Evolutionary conservation across 805 yeast species (phyloP).

Genomic region (Candida corydali): DNA sequence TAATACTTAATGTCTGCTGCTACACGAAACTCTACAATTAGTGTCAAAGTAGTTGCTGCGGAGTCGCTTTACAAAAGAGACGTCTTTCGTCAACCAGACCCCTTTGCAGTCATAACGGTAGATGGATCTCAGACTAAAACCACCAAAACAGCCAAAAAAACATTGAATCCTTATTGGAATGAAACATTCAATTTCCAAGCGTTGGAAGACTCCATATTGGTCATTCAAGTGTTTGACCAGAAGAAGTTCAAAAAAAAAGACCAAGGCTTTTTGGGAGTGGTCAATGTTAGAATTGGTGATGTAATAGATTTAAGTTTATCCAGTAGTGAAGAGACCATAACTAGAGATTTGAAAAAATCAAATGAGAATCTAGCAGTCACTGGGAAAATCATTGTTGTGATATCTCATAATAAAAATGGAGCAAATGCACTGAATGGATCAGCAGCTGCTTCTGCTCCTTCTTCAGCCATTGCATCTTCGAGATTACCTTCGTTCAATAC

Average conservation of each 20-base stretch:
- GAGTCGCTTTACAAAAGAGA: constrained; percentile 94
- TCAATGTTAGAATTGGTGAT: constrained; percentile 86
- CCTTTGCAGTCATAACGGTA: constrained; percentile 95
- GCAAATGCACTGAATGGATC: constrained; percentile 4
- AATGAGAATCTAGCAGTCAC: constrained; percentile 91
- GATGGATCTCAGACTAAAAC: constrained; percentile 96
- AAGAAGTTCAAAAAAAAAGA: constrained; percentile 97
- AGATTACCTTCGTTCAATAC: constrained; percentile 11
- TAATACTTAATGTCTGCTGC: no score
- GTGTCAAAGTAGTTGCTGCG: constrained; percentile 86
- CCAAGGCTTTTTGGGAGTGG: constrained; percentile 96
- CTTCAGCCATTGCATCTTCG: constrained; percentile 10
- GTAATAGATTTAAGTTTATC: constrained; percentile 63
- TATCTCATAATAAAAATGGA: constrained; percentile 44
- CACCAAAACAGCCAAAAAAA: constrained; percentile 88
- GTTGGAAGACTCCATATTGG: constrained; percentile 79
- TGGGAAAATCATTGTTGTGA: constrained; percentile 81
- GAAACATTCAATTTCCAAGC: constrained; percentile 77
- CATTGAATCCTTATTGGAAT: constrained; percentile 97
- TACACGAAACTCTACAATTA: constrained; percentile 28
- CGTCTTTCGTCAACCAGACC: constrained; percentile 94
- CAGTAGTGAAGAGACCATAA: constrained; percentile 73
- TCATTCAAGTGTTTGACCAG: constrained; percentile 94
- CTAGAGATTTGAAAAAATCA: constrained; percentile 86
- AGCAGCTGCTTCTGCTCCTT: constrained; percentile 12